Evolutionary conservation across 352 stramenopile species (phyloP), one percentile per base, ranked within the genome.

Genomic region (Phytophthora hibernalis): DNA sequence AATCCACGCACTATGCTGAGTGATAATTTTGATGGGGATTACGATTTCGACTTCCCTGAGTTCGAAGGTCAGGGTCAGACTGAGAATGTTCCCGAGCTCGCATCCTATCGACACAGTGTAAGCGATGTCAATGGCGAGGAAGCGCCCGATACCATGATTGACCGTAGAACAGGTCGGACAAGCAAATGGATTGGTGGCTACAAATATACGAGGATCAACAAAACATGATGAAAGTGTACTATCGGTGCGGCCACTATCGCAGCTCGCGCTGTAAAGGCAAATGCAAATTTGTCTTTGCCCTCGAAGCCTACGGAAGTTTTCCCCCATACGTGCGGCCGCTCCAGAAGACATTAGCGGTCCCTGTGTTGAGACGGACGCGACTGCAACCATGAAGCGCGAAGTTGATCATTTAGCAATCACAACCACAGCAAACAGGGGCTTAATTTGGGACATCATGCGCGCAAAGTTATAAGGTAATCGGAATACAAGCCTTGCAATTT

Each of bases 121-220:
- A 28, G 2, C 24, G 24, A 2, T 5, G 24, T 6, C 24, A 28
- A 28, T 28, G 24, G 24, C 2, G 24, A 28, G 24, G n/a, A n/a
- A n/a, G n/a, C n/a, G n/a, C n/a, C n/a, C n/a, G 24, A 28, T 28
- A 6, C 24, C 24, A 6, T 5, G 5, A 5, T 28, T 28, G 24
- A 5, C 3, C 24, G 24, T 9, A 37, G 31, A 9, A 37, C 8
- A 2, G 31, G 31, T 10, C 31, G 31, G 8, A 45, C 38, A 1
- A 45, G n/a, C 38, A 45, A 45, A 45, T 45, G 11, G 38, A 45
- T 45, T 22, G 38, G 16, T 22, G 38, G 38, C 38, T 45, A 45
- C 38, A 45, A 45, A 16, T 45, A 45, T 9, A 45, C 38, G 1
- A 2, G 38, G n/a, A 45, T 45, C 38, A 22, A 21, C 5, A 18